Evolutionary conservation across 1,139 yeast species (phyloP).

Genomic region (Meyerozyma carpophila): DNA sequence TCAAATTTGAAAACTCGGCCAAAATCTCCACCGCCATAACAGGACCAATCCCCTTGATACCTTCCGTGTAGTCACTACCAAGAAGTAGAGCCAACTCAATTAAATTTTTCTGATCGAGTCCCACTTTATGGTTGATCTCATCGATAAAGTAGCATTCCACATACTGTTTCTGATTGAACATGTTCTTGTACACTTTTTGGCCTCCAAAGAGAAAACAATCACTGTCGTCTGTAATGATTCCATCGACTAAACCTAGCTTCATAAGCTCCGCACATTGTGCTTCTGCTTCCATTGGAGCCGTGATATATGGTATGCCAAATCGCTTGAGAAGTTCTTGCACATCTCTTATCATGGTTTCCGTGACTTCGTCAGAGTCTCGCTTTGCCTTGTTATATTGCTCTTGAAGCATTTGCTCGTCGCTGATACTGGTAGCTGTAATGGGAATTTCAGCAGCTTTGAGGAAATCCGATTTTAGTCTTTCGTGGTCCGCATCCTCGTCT

Average conservation of each 20-base stretch:
- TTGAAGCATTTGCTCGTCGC: conserved; percentile 50
- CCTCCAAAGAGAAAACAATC: conserved; percentile 97
- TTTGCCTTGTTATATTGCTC: conserved; percentile 62
- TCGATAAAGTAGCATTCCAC: conserved; percentile 76
- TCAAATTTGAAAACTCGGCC: conserved; percentile 65
- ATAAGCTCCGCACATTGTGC: conserved; percentile 90
- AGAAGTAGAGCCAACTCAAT: conserved; percentile 76
- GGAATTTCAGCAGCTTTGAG: conserved; percentile 20
- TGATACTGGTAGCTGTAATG: conserved; percentile 27
- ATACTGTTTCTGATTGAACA: conserved; percentile 90
- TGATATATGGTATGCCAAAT: conserved; percentile 89
- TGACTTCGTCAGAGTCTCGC: conserved; percentile 89
- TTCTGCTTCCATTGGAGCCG: conserved; percentile 98
- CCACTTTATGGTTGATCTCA: conserved; percentile 60
- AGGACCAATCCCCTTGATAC: conserved; percentile 88
- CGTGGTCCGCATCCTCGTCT: conserved; percentile 70
- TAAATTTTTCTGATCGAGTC: conserved; percentile 55
- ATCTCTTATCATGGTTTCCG: conserved; percentile 78
- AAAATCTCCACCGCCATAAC: conserved; percentile 89
- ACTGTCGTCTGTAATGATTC: conserved; percentile 94
- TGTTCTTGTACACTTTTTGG: conserved; percentile 74
- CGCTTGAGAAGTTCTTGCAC: conserved; percentile 81
- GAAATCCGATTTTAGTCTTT: conserved; percentile 50
- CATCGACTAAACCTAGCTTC: conserved; percentile 72
- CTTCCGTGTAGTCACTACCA: conserved; percentile 94